Evolutionary conservation across 1,284 basidiomycete genomes (phyloP).

Genomic region (Apiotrichum sp.): DNA sequence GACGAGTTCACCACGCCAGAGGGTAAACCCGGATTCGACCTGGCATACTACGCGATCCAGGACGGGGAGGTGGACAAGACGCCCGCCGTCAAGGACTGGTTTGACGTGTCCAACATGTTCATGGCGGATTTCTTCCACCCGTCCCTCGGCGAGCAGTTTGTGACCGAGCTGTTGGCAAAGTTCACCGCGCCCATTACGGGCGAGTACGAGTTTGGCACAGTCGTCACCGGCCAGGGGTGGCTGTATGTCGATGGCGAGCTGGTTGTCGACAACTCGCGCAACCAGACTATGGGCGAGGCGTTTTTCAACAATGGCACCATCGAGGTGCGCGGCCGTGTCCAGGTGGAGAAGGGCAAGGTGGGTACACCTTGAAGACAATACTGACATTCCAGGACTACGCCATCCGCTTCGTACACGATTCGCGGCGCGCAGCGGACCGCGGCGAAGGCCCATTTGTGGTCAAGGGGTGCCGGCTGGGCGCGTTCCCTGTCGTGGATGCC

Average conservation of each 20-base stretch:
- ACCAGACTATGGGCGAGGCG: slow-evolving; percentile 7
- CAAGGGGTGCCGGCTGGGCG: slow-evolving; percentile 35
- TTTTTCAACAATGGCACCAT: slow-evolving; percentile 26
- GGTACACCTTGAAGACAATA: background rate
- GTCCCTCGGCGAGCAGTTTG: slow-evolving; percentile 15
- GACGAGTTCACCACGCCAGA: slow-evolving; percentile 21
- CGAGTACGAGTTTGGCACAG: slow-evolving; percentile 29
- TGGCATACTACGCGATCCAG: slow-evolving; percentile 21
- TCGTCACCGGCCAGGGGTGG: slow-evolving; percentile 29
- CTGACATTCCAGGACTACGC: background rate
- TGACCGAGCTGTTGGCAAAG: slow-evolving; percentile 20
- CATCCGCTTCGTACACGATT: slow-evolving; percentile 1
- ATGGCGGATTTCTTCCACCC: slow-evolving; percentile 25
- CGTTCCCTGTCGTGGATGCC: slow-evolving; percentile 51
- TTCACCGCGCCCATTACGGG: slow-evolving; percentile 24
- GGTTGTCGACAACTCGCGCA: slow-evolving; percentile 62
- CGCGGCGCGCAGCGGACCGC: background rate
- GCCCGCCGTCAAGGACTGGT: slow-evolving; percentile 11
- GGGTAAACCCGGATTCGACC: slow-evolving; percentile 23
- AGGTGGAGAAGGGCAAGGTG: slow-evolving; percentile 27
- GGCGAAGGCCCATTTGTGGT: background rate
- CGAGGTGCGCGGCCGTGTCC: slow-evolving; percentile 17
- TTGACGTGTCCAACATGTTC: slow-evolving; percentile 21
- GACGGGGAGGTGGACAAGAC: slow-evolving; percentile 11
- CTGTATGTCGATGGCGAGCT: slow-evolving; percentile 60